A percentile compares a stretch with the other conserved stretches of the same genome.
These are phyloP conservation scores for Colletotrichum paranaense DNA, from an alignment of 2,329 filamentous ascomycete species.

Conservation along the genomic window DNA sequence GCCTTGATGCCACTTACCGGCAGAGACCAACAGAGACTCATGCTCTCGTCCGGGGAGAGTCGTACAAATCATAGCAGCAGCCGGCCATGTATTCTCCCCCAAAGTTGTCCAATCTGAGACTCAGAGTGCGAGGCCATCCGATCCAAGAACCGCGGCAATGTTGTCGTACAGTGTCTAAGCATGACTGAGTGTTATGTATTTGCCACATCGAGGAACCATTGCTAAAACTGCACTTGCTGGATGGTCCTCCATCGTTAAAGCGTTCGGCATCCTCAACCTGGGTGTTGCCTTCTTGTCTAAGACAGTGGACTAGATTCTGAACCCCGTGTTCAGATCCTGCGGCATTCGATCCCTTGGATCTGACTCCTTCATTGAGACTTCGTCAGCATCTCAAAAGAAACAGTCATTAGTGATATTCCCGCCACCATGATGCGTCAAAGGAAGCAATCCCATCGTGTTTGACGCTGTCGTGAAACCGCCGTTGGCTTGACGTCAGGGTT, in stretches of 20 bases:
- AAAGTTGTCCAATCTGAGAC: not conserved
- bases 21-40: not conserved
- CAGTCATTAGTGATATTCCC: not conserved
- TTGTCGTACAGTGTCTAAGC: not conserved
- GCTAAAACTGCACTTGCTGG: not conserved
- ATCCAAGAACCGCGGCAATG: not conserved
- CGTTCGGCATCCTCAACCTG: not conserved
- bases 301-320: not conserved
- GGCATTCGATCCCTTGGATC: not conserved
- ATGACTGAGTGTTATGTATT: not conserved
- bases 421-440: not conserved
- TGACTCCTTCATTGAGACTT: not conserved
- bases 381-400: not conserved
- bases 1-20: not conserved
- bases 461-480: constrained; percentile 20
- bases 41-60: not conserved
- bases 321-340: constrained; percentile 7
- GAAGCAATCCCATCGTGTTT: not conserved
- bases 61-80: not conserved
- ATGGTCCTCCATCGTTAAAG: not conserved
- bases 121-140: not conserved
- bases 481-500: constrained; percentile 13
- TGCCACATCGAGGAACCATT: too few relatives aligned
- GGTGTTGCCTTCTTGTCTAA: not conserved
- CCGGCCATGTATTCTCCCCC: not conserved